Evolutionary conservation across 768 basidiomycete genomes (phyloP).

Genomic region (Kwoniella europaea): DNA sequence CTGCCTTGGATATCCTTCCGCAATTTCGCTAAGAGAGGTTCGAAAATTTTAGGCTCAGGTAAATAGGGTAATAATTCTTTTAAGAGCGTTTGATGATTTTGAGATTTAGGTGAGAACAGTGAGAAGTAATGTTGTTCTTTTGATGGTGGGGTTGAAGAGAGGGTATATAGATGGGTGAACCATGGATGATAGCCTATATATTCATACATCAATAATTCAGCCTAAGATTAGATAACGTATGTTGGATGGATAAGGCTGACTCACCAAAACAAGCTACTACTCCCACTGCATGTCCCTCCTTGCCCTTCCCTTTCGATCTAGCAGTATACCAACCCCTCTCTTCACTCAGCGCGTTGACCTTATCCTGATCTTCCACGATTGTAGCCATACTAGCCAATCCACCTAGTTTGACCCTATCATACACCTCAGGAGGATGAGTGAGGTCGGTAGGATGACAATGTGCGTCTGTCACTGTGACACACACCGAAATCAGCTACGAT

Average conservation of each 20-base stretch:
- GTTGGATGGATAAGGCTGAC: conserved; percentile 44
- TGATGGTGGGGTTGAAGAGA: conserved; percentile 49
- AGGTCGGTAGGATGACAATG: conserved; percentile 94
- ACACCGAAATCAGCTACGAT: conserved; percentile 14
- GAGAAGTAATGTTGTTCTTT: conserved; percentile 77
- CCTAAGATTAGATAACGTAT: too few relatives aligned
- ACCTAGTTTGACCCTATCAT: conserved; percentile 67
- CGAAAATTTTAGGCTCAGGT: conserved; percentile 73
- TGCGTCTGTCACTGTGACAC: conserved; percentile 69
- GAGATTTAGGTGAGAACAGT: conserved; percentile 65
- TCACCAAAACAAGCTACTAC: conserved; percentile 87
- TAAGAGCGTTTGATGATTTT: conserved; percentile 61
- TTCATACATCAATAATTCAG: too few relatives aligned
- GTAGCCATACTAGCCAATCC: conserved; percentile 78
- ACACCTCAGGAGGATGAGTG: conserved; percentile 61
- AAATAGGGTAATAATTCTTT: conserved; percentile 67
- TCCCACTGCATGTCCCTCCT: conserved; percentile 27
- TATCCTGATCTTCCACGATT: conserved; percentile 67
- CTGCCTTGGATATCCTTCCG: conserved; percentile 70
- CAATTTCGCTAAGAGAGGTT: conserved; percentile 67
- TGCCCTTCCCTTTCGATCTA: conserved; percentile 13
- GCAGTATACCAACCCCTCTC: conserved; percentile 64
- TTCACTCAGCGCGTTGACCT: conserved; percentile 70
- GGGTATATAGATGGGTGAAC: conserved; percentile 81
- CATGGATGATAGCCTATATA: conserved; percentile 85